Base-by-base conservation (phyloP, 208 protist genomes). In the Trypanosomatidae sp. region DNA sequence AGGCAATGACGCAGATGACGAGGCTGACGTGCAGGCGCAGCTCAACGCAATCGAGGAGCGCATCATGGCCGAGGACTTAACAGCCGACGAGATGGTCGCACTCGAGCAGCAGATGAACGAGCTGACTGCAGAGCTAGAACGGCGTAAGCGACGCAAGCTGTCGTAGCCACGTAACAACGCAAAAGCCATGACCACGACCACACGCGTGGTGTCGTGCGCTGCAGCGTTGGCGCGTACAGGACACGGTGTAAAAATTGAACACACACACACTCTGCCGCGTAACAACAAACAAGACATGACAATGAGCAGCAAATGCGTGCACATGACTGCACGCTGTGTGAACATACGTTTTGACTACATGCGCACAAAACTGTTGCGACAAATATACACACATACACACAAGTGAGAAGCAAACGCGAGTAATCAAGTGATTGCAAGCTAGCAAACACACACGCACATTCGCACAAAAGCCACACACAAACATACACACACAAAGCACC, bases 61-160 rank as follows among this genome's bases (percentile, higher is more conserved):
- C 6, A 70, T 92, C 33, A 39, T 65, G 18, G 56, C 79, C 1
- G 69, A 67, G n/a, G 74, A 92, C 44, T 48, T 74, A 18, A 85
- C 84, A 5, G 61, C 68, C 1, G 79, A 88, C 38, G 75, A 92
- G 50, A 68, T 92, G 2, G 43, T 60, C 19, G 63, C 60, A 20
- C 50, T 92, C 15, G 75, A 86, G 46, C 63, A 82, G 41, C 70
- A 87, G 54, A 81, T 92, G 55, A 72, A 68, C 30, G 74, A 84
- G 25, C 53, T 92, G 20, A 65, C 68, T 6, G 57, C 44, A 18
- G 63, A 61, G 39, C 59, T 66, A 48, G 45, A 53, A 5, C 44
- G 42, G 16, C 26, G 26, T 43, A 38, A 45, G 25, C 11, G 30
- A 35, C 30, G n/a, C n/a, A 15, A 35, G n/a, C 11, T 35, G n/a